A percentile compares a stretch with the other conserved stretches of the same genome.
These are phyloP conservation scores for Sequoiadendron giganteum DNA, from an alignment of 75 land plant species.

Conservation along the genomic window DNA sequence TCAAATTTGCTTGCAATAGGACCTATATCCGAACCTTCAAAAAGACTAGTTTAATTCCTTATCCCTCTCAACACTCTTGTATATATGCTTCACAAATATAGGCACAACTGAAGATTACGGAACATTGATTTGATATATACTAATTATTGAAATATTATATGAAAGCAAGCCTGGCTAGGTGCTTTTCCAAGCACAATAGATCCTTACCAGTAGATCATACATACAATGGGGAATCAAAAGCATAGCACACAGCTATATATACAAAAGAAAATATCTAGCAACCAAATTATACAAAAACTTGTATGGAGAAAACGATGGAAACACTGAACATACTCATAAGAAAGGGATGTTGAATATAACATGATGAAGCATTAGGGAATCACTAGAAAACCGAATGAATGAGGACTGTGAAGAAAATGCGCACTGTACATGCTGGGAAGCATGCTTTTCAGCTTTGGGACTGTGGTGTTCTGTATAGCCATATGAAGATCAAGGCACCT, in stretches of 20 bases:
- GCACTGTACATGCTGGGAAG: neutral
- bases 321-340: neutral
- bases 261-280: neutral
- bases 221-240: neutral
- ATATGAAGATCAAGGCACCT: slow-evolving; percentile 7
- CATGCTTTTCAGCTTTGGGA: slow-evolving; percentile 3
- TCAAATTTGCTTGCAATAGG: neutral
- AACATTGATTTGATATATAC: neutral
- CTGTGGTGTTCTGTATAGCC: neutral
- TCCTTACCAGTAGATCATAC: neutral
- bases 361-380: slow-evolving; percentile 4
- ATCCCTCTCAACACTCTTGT: neutral
- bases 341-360: slow-evolving; percentile 8
- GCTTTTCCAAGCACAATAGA: slow-evolving; percentile 1
- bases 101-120: neutral
- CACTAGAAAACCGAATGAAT: neutral
- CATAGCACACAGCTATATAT: neutral
- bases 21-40: neutral
- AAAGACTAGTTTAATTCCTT: neutral
- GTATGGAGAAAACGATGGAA: neutral
- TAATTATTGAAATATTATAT: neutral
- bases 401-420: neutral
- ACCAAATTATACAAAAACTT: neutral
- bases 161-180: neutral
- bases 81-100: neutral